Conservation (phyloP, 495 filamentous ascomycete species). For the Cercophora samala region DNA sequence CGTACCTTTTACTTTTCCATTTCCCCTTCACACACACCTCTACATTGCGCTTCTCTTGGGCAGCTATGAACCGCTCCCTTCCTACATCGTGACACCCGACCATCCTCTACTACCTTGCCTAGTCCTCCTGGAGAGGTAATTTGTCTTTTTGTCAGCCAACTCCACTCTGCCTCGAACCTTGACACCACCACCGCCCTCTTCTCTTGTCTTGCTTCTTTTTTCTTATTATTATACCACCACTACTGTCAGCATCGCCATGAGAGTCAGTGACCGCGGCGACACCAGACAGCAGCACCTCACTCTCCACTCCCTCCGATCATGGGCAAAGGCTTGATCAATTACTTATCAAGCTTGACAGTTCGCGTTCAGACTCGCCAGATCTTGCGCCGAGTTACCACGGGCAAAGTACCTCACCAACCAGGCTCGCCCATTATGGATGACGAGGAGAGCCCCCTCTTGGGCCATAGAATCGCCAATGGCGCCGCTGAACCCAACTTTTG, state of each 20-base stretch:
- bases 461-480: conserved; percentile 5
- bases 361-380: conserved; percentile 19
- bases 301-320: conserved; percentile 3
- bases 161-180: neutral
- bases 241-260: conserved; percentile 10
- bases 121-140: neutral
- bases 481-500: conserved; percentile 19
- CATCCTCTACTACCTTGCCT: neutral
- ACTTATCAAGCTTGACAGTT: conserved; percentile 20
- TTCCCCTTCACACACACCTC: conserved; percentile 1
- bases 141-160: neutral
- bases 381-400: conserved; percentile 19
- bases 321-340: conserved; percentile 9
- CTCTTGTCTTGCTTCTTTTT: too few species aligned
- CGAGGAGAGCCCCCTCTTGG: conserved; percentile 18
- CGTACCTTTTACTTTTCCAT: neutral
- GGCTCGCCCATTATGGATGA: conserved; percentile 9
- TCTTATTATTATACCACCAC: neutral
- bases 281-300: neutral
- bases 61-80: neutral
- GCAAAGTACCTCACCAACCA: conserved; percentile 5
- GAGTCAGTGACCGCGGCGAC: conserved; percentile 5
- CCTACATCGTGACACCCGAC: neutral
- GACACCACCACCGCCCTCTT: too few species aligned
- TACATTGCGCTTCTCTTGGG: neutral